Conservation (phyloP, 192 early-diverging fungal species). For the Chytriomyces confervae region DNA sequence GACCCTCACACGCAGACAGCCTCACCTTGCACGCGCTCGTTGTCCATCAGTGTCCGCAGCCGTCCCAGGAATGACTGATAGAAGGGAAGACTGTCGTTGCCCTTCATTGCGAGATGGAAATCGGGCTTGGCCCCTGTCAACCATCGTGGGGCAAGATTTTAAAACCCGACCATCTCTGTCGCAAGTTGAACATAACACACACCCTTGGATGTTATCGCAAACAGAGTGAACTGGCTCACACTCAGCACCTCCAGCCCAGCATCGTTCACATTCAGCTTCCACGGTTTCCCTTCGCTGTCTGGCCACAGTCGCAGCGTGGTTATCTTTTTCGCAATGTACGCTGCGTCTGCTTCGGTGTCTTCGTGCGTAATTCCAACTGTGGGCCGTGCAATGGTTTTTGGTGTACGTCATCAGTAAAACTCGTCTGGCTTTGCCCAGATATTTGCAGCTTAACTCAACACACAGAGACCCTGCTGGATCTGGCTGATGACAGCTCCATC, state of each 20-base stretch:
- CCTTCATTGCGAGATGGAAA: conserved; percentile 90
- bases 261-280: conserved; percentile 82
- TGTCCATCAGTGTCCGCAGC: conserved; percentile 66
- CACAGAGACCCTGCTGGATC: conserved; percentile 81
- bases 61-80: conserved; percentile 78
- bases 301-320: conserved; percentile 79
- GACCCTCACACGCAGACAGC: neutral
- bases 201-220: conserved; percentile 79
- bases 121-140: conserved; percentile 78
- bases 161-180: neutral
- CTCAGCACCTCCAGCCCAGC: conserved; percentile 76
- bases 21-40: conserved; percentile 75
- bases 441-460: conserved; percentile 41
- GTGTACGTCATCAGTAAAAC: neutral
- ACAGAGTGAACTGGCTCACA: conserved; percentile 94
- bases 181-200: neutral
- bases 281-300: conserved; percentile 69
- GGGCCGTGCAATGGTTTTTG: neutral
- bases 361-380: conserved; percentile 27
- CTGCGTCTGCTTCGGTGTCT: conserved; percentile 69
- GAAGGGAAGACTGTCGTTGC: conserved; percentile 65
- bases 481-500: conserved; percentile 73
- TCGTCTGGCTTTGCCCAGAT: neutral
- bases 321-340: conserved; percentile 87
- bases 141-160: neutral